Evolutionary conservation across 2,329 filamentous ascomycete genomes (phyloP), one percentile per base, ranked within the genome.

Genomic region (Rhytidhysteron rufulum): DNA sequence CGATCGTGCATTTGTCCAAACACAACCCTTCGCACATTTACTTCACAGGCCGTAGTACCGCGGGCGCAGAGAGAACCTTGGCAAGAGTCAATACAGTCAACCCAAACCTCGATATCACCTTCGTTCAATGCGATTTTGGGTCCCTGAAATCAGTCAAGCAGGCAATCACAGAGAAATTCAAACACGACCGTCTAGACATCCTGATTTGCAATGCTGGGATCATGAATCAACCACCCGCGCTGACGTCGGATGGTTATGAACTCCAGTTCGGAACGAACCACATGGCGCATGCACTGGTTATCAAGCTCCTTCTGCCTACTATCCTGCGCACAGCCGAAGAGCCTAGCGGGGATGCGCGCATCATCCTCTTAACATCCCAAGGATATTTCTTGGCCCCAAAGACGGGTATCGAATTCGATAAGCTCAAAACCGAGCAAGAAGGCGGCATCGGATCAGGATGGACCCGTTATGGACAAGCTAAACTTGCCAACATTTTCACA

Each of bases 401-500:
- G 18, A 7, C 8, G 8, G 55, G 57, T 8, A 59, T 62, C 41
- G 35, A 51, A 10, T 62, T 58, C 39, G 50, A 54, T 21, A 49
- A 45, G 2, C 46, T 60, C 32, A 54, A 55, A 16, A 55, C 48
- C 48, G 24, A 31, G 48, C 34, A 49, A 52, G 31, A 44, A 55
- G 24, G 27, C 41, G 13, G 30, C 41, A 10, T 29, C 32, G 8
- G 43, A 44, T 55, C 57, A 3, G 43, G 51, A 7, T 57, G 50
- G 27, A 39, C 34, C 5, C 58, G 67, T 8, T 73, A 74, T 48
- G 66, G 62, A 4, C 64, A 69, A 36, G 60, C 56, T 40, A 73
- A 73, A 45, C 58, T 73, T 5, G 70, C 70, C 13, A 70, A 71
- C 31, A 51, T 73, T 9, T 58, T 71, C 3, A 70, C 63, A 45